Base-by-base conservation (phyloP, 2,329 filamentous ascomycete genomes). In the Fusarium illudens region DNA sequence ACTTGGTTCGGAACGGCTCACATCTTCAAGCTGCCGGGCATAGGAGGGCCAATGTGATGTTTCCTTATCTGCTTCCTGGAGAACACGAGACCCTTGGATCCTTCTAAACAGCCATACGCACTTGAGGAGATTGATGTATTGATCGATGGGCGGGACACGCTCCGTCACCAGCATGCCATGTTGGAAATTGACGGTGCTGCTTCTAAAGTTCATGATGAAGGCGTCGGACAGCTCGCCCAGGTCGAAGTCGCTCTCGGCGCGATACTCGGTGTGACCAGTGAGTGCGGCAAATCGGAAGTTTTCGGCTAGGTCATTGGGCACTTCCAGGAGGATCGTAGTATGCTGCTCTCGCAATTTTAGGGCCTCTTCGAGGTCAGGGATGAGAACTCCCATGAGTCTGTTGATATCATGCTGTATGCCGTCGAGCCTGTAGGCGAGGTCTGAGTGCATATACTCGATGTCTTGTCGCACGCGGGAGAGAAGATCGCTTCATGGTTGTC, bases 11-110 rank as follows among this genome's bases (percentile, higher is more conserved):
- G 4, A 19, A 4, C 3, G 6, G 11, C 76, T 70, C 50, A 78
- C 76, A 36, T 77, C 72, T 59, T 78, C 75, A 2, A 79, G 69
- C 53, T 78, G 71, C 7, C 64, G 66, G 13, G 73, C 58, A 25
- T 77, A 79, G 1, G 77, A 79, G n/a, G 77, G 77, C 77, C 77
- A 79, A 32, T 79, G 77, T 3, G 76, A 79, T 17, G 53, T 68
- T 2, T 75, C 71, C 9, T 60, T 44, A 1, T 62, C 44, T 1
- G 64, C 58, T 4, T 58, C 27, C 4, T 34, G 48, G 1, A 77
- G 50, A 13, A 51, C 36, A 3, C 65, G 58, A 6, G 71, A 71
- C 11, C 27, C 42, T 9, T 66, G 52, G 3, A 75, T 75, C 25
- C 52, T 59, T 19, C 62, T 48, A 33, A 75, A 71, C 32, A 79